Conservation (phyloP, 2,329 filamentous ascomycete species). For the Exserohilum turcica region DNA sequence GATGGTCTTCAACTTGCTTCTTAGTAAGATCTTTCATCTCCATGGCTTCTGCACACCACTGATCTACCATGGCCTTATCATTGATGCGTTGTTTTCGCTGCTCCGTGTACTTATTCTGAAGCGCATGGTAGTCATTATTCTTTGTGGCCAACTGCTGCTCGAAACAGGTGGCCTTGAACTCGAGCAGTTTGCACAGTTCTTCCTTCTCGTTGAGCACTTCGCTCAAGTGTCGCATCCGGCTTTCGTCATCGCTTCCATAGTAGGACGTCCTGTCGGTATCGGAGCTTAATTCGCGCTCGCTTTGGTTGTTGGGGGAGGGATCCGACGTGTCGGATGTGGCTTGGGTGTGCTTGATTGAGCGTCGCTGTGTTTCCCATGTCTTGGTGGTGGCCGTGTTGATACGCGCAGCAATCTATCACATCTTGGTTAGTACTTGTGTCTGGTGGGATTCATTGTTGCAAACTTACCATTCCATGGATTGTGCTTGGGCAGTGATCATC, state of each 20-base stretch:
- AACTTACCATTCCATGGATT: neutral
- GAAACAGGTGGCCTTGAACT: neutral
- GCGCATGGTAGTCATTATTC: neutral
- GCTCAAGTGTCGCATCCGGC: neutral
- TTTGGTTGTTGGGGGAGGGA: neutral
- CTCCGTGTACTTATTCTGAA: neutral
- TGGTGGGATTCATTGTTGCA: neutral
- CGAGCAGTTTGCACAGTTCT: neutral
- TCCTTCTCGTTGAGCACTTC: neutral
- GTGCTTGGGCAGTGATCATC: neutral
- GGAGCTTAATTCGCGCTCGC: neutral
- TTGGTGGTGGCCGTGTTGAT: neutral
- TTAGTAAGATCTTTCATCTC: neutral
- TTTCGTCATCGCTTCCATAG: neutral
- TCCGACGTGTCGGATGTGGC: neutral
- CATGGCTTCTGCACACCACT: neutral
- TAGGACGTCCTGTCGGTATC: neutral
- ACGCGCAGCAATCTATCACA: neutral
- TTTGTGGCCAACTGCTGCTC: neutral
- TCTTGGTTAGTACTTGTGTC: neutral
- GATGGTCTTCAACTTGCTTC: neutral
- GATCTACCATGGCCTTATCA: constrained; percentile 1
- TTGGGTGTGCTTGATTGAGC: neutral
- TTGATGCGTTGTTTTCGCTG: neutral
- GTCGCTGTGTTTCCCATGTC: neutral